phyloP scores from a whole-genome alignment of 202 grass and related monocot species.

The Brachypodium distachyon region DNA sequence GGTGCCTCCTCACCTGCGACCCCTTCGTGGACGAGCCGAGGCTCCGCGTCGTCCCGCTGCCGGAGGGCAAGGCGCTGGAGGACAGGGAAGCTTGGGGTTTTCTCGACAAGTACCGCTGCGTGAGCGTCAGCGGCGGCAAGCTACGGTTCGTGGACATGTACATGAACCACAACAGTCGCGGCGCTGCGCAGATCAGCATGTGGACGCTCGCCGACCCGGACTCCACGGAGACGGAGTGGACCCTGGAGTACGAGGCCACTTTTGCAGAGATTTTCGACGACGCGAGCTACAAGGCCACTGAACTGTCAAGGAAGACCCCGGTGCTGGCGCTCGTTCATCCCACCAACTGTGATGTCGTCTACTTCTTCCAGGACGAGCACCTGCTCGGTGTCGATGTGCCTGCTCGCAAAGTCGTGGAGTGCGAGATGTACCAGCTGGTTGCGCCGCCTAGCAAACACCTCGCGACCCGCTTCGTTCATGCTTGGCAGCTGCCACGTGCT shows the following conservation, averaged over 20 bases:
- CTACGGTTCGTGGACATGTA: not conserved
- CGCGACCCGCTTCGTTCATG: not conserved
- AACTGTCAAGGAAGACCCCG: not conserved
- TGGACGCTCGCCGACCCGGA: not conserved
- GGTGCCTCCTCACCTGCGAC: slow-evolving; percentile 15
- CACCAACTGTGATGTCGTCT: not conserved
- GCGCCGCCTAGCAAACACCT: not conserved
- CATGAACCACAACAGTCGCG: not conserved
- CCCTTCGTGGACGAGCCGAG: not conserved
- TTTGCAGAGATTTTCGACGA: not conserved
- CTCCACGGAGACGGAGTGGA: not conserved
- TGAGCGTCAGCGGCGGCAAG: not conserved
- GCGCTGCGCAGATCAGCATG: not conserved
- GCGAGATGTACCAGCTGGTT: not conserved
- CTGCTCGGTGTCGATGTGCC: not conserved
- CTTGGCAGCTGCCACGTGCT: not conserved
- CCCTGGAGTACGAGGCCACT: not conserved
- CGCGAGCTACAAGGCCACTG: not conserved
- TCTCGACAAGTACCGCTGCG: not conserved
- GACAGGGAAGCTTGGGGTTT: not conserved
- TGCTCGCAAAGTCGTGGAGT: not conserved
- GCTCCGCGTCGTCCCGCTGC: not conserved
- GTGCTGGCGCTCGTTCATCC: not conserved
- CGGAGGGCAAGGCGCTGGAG: not conserved
- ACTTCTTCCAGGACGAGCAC: not conserved